A percentile compares a stretch with the other conserved stretches of the same genome.
Evolutionary conservation across 208 protist genomes (phyloP).

Genomic region (Polymyxa betae): DNA sequence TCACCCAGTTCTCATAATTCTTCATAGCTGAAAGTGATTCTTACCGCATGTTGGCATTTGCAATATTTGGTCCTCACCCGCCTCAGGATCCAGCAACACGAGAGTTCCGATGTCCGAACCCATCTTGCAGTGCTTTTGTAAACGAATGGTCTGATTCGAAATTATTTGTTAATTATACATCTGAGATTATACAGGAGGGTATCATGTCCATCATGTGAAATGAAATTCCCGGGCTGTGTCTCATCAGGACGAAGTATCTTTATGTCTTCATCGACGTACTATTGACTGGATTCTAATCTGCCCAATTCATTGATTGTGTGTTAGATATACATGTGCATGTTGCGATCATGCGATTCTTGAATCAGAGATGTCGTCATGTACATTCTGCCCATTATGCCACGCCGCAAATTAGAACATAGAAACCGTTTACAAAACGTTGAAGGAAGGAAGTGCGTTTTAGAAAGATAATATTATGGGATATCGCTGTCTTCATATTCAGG

Average conservation of each 20-base stretch:
- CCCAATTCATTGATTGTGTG: background rate
- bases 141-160: slow-evolving; percentile 79
- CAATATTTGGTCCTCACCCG: slow-evolving; percentile 35
- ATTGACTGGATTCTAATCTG: background rate
- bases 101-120: slow-evolving; percentile 76
- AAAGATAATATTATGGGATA: background rate
- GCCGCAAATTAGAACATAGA: background rate
- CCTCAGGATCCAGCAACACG: slow-evolving; percentile 75
- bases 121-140: slow-evolving; percentile 80
- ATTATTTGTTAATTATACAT: background rate
- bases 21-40: slow-evolving; percentile 56
- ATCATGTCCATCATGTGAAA: slow-evolving; percentile 24
- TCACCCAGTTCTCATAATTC: background rate
- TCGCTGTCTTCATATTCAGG: slow-evolving; percentile 38
- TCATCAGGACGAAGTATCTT: background rate
- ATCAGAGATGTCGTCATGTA: background rate
- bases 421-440: background rate
- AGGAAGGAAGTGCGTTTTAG: background rate
- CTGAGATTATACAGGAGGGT: background rate
- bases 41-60: slow-evolving; percentile 30
- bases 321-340: slow-evolving; percentile 25
- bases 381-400: background rate
- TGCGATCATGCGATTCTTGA: slow-evolving; percentile 41
- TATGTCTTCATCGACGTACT: background rate
- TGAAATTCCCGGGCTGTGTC: slow-evolving; percentile 44